A percentile compares a stretch with the other conserved stretches of the same genome.
Evolutionary conservation across 805 yeast species (phyloP).

Genomic region (Sugiyamaella mastotermitis): DNA sequence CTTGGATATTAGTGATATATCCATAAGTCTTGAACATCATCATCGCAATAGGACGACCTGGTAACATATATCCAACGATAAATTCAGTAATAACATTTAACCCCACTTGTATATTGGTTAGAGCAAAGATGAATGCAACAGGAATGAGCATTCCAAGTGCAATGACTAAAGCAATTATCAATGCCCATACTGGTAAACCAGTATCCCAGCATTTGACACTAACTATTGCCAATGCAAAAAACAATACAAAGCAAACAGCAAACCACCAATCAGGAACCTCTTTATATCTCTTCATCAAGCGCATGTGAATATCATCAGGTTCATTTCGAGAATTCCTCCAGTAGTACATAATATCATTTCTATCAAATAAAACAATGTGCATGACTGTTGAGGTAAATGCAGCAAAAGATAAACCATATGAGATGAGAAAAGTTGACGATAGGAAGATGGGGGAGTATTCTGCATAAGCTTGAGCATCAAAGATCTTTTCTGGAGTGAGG

Average conservation of each 20-base stretch:
- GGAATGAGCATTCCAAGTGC: constrained; percentile 55
- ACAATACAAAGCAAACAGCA: constrained; percentile 36
- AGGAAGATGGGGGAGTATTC: constrained; percentile 60
- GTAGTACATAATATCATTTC: constrained; percentile 47
- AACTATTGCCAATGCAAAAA: constrained; percentile 41
- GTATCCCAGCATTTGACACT: constrained; percentile 36
- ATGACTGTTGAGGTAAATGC: constrained; percentile 55
- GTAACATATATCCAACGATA: constrained; percentile 58
- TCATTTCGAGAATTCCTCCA: constrained; percentile 37
- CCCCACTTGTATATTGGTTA: constrained; percentile 55
- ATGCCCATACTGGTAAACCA: constrained; percentile 56
- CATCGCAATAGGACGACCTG: constrained; percentile 56
- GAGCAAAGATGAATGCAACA: constrained; percentile 53
- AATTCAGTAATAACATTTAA: constrained; percentile 59
- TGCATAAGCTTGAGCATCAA: constrained; percentile 44
- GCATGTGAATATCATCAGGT: constrained; percentile 46
- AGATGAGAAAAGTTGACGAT: constrained; percentile 51
- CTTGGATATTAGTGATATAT: constrained; percentile 48
- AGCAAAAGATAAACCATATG: constrained; percentile 59
- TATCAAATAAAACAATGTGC: constrained; percentile 54
- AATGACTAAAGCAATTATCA: constrained; percentile 48
- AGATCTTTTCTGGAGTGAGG: constrained; percentile 31
- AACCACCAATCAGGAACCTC: constrained; percentile 69
- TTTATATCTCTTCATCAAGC: constrained; percentile 50
- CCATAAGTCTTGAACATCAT: constrained; percentile 59